These are phyloP conservation scores for Xylaria scruposa DNA, from an alignment of 495 filamentous ascomycete genomes.

Conservation along the genomic window DNA sequence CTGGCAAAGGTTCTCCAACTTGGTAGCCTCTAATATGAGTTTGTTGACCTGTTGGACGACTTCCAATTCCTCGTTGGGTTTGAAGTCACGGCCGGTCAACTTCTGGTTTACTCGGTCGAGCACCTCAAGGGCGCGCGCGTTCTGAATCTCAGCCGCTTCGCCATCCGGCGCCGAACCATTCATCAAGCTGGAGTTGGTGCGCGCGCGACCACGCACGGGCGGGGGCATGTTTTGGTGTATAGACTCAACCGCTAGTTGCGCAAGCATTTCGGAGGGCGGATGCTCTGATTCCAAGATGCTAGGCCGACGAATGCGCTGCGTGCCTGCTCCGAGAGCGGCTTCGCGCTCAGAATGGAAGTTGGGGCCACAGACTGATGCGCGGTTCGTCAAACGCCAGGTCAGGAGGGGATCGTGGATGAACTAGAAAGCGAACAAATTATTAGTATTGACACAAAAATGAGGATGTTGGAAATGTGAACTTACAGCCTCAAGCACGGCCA, in stretches of 20 bases:
- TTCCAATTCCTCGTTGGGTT: conserved; percentile 76
- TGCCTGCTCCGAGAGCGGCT: conserved; percentile 52
- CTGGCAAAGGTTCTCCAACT: conserved; percentile 95
- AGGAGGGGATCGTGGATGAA: conserved; percentile 99
- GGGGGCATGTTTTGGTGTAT: conserved; percentile 56
- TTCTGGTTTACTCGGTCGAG: conserved; percentile 93
- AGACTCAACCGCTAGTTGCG: conserved; percentile 45
- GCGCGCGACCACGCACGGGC: conserved; percentile 57
- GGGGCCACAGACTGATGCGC: conserved; percentile 76
- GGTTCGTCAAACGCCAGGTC: conserved; percentile 91
- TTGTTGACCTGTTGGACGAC: conserved; percentile 93
- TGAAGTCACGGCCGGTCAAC: conserved; percentile 77
- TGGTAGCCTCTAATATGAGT: conserved; percentile 91
- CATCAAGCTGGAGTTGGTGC: conserved; percentile 58
- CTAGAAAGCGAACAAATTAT: conserved; percentile 46
- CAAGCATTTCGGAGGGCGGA: conserved; percentile 56
- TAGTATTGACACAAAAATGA: conserved; percentile 31
- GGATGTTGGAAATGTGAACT: conserved; percentile 48
- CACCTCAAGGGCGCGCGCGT: conserved; percentile 90
- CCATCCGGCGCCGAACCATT: conserved; percentile 48
- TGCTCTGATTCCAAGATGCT: conserved; percentile 74
- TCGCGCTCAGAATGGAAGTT: conserved; percentile 81
- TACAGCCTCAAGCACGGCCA: conserved; percentile 97
- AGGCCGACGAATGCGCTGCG: conserved; percentile 59
- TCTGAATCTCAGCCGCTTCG: conserved; percentile 78